Conservation (phyloP, 2,329 filamentous ascomycete species). For the Venturiaceae sp. region DNA sequence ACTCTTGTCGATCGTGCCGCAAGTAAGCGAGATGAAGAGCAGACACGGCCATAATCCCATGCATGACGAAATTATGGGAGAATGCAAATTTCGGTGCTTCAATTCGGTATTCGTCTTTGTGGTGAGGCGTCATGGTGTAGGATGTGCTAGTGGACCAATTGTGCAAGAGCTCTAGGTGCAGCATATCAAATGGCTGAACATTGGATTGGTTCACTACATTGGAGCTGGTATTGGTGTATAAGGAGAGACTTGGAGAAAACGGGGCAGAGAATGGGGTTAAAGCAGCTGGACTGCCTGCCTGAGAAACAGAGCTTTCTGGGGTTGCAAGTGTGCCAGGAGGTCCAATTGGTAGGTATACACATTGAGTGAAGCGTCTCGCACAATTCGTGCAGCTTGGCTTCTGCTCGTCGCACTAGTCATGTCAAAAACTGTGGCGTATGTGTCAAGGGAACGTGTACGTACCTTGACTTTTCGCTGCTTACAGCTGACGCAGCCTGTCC, state of each 20-base stretch:
- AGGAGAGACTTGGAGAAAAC: not conserved
- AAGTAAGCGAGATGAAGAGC: constrained; percentile 26
- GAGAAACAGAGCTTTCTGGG: not conserved
- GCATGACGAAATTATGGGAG: constrained; percentile 26
- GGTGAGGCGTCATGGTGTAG: not conserved
- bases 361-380: constrained; percentile 18
- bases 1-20: constrained; percentile 9
- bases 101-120: constrained; percentile 21
- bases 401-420: constrained; percentile 22
- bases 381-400: constrained; percentile 42
- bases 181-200: not conserved
- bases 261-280: not conserved
- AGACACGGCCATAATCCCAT: constrained; percentile 30
- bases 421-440: no score
- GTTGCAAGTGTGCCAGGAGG: not conserved
- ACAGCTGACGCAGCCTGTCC: not conserved
- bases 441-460: not conserved
- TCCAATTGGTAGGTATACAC: not conserved
- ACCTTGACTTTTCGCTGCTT: constrained; percentile 6
- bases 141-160: not conserved
- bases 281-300: not conserved
- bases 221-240: not conserved
- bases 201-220: not conserved
- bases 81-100: constrained; percentile 24
- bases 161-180: not conserved